These are phyloP conservation scores for Paramecium biaurelia DNA, from an alignment of 73 alveolate genomes.

Conservation along the genomic window DNA sequence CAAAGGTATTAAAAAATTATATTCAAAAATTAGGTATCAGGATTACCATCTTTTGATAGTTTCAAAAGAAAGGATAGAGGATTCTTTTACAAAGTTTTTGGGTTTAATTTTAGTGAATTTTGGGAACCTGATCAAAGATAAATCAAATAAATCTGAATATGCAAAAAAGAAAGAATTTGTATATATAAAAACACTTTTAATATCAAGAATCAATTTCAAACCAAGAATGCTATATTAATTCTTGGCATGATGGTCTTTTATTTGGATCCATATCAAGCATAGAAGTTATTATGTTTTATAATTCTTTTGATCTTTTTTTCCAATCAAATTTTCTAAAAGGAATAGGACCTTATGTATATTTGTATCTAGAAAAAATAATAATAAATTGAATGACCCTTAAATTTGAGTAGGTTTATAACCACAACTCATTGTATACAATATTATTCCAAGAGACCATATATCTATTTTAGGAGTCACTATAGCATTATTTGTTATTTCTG, in stretches of 20 bases:
- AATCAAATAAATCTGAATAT: not conserved
- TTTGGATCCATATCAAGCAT: slow-evolving; percentile 56
- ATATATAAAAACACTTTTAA: not conserved
- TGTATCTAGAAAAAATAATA: not conserved
- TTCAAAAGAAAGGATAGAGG: slow-evolving; percentile 49
- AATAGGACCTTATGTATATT: slow-evolving; percentile 69
- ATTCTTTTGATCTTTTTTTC: slow-evolving; percentile 67
- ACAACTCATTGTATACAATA: slow-evolving; percentile 72
- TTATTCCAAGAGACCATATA: slow-evolving; percentile 80
- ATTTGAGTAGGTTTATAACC: slow-evolving; percentile 84
- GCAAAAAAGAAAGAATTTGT: not conserved
- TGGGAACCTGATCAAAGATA: slow-evolving; percentile 47
- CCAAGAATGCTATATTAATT: slow-evolving; percentile 52
- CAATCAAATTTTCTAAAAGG: slow-evolving; percentile 81
- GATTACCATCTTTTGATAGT: not conserved
- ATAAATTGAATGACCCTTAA: slow-evolving; percentile 37
- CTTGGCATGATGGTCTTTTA: slow-evolving; percentile 57
- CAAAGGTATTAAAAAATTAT: not conserved
- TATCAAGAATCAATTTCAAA: slow-evolving; percentile 42
- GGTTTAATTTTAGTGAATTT: slow-evolving; percentile 5
- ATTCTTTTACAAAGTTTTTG: not conserved
- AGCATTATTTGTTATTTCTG: slow-evolving; percentile 68
- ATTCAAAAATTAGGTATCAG: not conserved
- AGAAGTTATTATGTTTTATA: slow-evolving; percentile 53
- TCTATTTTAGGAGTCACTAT: slow-evolving; percentile 59